phyloP scores from a whole-genome alignment of 768 basidiomycete species.

The Candolleomyces aberdarensis region DNA sequence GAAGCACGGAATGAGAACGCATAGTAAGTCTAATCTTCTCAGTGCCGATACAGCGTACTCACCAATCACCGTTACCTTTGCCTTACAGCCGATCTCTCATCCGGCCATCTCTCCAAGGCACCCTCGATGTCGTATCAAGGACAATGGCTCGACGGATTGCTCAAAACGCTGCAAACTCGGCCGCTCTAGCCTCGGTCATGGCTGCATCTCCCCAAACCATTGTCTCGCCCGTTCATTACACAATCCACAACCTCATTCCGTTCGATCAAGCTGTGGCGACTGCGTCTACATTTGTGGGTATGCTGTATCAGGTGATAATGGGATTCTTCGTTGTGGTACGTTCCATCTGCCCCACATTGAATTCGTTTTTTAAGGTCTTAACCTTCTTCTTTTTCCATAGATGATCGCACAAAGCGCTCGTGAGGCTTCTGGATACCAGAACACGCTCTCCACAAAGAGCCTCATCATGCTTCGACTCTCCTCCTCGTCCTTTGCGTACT shows the following conservation, averaged over 20 bases:
- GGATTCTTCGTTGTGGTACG: slow-evolving; percentile 40
- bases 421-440: slow-evolving; percentile 33
- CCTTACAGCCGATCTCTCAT: neutral
- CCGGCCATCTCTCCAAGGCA: neutral
- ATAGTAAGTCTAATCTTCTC: slow-evolving; percentile 41
- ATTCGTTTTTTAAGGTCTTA: neutral
- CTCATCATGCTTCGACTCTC: slow-evolving; percentile 32
- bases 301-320: slow-evolving; percentile 51
- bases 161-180: slow-evolving; percentile 9
- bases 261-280: slow-evolving; percentile 58
- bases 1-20: slow-evolving; percentile 62
- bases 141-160: slow-evolving; percentile 24
- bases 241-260: slow-evolving; percentile 49
- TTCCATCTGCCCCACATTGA: neutral
- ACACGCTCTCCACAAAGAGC: slow-evolving; percentile 27
- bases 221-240: slow-evolving; percentile 45
- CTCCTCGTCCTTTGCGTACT: slow-evolving; percentile 31
- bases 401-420: slow-evolving; percentile 36
- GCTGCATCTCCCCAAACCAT: slow-evolving; percentile 49
- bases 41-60: neutral
- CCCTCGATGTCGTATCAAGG: slow-evolving; percentile 8
- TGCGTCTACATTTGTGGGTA: slow-evolving; percentile 53
- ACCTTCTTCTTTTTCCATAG: slow-evolving; percentile 12
- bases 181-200: slow-evolving; percentile 31
- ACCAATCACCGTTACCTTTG: neutral